Evolutionary conservation across 176 grass and related monocot species (phyloP).

Genomic region (Pontederia crassipes): DNA sequence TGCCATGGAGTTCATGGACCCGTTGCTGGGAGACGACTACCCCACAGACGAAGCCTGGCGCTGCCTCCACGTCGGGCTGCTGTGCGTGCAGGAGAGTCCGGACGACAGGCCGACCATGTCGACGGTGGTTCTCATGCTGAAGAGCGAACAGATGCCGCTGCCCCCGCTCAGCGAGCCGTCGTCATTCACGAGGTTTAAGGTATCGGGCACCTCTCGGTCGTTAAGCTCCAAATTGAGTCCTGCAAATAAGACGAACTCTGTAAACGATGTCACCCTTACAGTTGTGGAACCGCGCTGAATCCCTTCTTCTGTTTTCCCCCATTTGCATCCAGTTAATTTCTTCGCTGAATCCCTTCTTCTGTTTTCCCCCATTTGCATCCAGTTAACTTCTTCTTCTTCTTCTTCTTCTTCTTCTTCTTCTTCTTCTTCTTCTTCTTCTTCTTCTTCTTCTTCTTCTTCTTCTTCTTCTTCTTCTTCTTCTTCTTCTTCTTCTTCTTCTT

Average conservation of each 20-base stretch:
- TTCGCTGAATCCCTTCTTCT: constrained; percentile 15
- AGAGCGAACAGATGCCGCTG: constrained; percentile 42
- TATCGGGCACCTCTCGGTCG: constrained; percentile 26
- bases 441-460: no score
- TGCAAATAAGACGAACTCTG: constrained; percentile 42
- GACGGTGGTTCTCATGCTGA: constrained; percentile 56
- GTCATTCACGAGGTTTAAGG: constrained; percentile 22
- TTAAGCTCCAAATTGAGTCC: constrained; percentile 28
- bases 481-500: no score
- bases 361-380: no score
- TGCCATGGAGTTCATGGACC: constrained; percentile 57
- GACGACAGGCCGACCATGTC: constrained; percentile 85
- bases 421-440: no score
- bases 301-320: no score
- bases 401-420: no score
- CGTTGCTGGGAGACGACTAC: constrained; percentile 31
- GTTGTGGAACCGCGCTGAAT: constrained; percentile 46
- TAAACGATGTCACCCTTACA: constrained; percentile 74
- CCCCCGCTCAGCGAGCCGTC: constrained; percentile 33
- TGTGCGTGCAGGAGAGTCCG: constrained; percentile 75
- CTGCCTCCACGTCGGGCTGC: constrained; percentile 59
- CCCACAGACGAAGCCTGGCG: constrained; percentile 35
- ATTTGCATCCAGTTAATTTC: no score
- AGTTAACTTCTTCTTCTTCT: no score
- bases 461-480: no score